These are phyloP conservation scores for Mucuna pruriens DNA, from an alignment of 306 rosid genomes.

Conservation along the genomic window DNA sequence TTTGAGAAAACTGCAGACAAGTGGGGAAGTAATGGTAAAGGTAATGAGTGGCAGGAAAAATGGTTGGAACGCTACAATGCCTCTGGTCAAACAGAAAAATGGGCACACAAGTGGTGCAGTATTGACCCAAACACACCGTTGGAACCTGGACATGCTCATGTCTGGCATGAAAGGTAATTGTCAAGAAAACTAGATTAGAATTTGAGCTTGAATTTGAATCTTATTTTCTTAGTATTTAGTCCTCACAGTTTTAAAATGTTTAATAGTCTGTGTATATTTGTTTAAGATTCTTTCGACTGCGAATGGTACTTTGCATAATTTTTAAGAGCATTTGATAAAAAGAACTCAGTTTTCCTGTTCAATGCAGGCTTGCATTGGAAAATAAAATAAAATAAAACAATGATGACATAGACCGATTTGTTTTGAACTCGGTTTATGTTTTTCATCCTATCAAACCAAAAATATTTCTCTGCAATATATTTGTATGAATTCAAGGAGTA, in stretches of 20 bases:
- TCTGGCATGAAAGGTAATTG: constrained; percentile 95
- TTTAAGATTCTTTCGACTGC: not conserved
- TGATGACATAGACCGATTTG: not conserved
- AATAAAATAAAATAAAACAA: not conserved
- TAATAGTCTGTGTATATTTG: not conserved
- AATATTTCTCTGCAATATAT: not conserved
- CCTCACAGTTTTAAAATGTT: not conserved
- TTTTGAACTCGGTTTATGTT: constrained; percentile 1
- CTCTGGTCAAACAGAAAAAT: constrained; percentile 84
- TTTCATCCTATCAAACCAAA: not conserved
- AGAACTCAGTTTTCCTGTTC: not conserved
- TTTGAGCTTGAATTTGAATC: constrained; percentile 31
- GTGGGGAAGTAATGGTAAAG: constrained; percentile 89
- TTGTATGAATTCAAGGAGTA: not conserved
- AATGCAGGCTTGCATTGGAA: not conserved
- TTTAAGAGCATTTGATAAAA: not conserved
- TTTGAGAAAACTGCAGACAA: constrained; percentile 97
- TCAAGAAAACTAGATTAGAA: not conserved
- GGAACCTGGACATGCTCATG: constrained; percentile 93
- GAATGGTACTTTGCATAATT: not conserved
- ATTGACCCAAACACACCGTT: constrained; percentile 84
- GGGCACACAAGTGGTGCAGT: constrained; percentile 98
- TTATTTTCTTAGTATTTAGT: not conserved
- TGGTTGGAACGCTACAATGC: constrained; percentile 88
- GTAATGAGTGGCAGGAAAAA: constrained; percentile 94